Evolutionary conservation across 2,329 filamentous ascomycete genomes (phyloP).

Genomic region (Teratosphaeria viscida): DNA sequence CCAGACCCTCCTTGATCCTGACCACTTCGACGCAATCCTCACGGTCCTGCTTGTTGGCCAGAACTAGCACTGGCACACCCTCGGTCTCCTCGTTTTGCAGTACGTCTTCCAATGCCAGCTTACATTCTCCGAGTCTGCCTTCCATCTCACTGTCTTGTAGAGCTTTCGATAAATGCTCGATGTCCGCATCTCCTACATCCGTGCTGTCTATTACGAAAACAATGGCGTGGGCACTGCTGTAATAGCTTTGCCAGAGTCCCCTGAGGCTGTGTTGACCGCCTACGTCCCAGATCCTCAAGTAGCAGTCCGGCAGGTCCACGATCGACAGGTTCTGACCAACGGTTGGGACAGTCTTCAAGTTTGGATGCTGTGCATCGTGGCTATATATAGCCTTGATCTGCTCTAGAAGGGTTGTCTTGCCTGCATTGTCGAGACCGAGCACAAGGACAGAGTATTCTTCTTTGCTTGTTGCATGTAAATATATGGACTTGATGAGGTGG

Average conservation of each 20-base stretch:
- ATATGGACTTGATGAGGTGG: conserved; percentile 88
- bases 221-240: conserved; percentile 85
- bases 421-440: conserved; percentile 93
- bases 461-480: conserved; percentile 92
- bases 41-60: conserved; percentile 95
- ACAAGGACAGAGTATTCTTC: conserved; percentile 99
- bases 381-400: conserved; percentile 87
- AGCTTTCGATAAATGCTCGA: conserved; percentile 39
- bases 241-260: conserved; percentile 92
- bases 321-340: conserved; percentile 95
- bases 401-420: conserved; percentile 95
- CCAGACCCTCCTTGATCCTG: conserved; percentile 89
- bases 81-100: conserved; percentile 78
- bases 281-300: conserved; percentile 97
- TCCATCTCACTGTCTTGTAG: conserved; percentile 20
- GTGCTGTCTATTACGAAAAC: conserved; percentile 96
- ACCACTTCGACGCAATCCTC: conserved; percentile 98
- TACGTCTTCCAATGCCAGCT: conserved; percentile 79
- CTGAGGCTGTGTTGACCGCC: conserved; percentile 85
- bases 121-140: conserved; percentile 74
- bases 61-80: conserved; percentile 79
- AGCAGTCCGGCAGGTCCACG: conserved; percentile 84
- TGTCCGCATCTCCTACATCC: conserved; percentile 75
- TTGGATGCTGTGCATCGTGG: conserved; percentile 51
- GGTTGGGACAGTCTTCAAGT: conserved; percentile 80